These are phyloP conservation scores for Pharnaceum exiguum DNA, from an alignment of 148 eudicot species.

Conservation along the genomic window DNA sequence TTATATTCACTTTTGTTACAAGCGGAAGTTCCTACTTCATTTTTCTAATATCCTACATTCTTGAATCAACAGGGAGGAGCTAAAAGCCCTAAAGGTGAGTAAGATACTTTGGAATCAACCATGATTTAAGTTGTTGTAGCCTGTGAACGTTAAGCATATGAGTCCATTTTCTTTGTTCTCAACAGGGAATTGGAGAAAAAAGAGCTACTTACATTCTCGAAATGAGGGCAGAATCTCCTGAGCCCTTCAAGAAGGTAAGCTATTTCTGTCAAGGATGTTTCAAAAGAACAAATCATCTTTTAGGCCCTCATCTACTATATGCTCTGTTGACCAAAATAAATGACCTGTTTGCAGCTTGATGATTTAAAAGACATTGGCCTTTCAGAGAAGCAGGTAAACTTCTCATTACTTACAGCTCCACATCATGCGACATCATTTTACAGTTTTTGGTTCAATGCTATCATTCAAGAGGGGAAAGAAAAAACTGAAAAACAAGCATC, in stretches of 20 bases:
- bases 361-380: conserved; percentile 74
- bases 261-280: not conserved
- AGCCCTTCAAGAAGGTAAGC: conserved; percentile 68
- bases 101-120: too few species aligned
- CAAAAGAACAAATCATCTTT: not conserved
- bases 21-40: not conserved
- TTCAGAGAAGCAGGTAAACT: conserved; percentile 62
- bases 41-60: not conserved
- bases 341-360: conserved; percentile 57
- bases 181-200: conserved; percentile 79
- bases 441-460: not conserved
- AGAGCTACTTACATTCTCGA: conserved; percentile 67
- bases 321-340: not conserved
- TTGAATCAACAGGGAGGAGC: conserved; percentile 54
- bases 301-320: not conserved
- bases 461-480: too few species aligned
- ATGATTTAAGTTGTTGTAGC: not conserved
- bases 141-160: not conserved
- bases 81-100: conserved; percentile 63
- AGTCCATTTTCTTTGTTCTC: not conserved
- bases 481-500: too few species aligned
- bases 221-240: conserved; percentile 69
- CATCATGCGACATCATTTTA: too few species aligned
- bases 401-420: not conserved
- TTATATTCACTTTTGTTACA: too few species aligned